Evolutionary conservation across 768 basidiomycete genomes (phyloP).

Genomic region (Hericium rajendrae): DNA sequence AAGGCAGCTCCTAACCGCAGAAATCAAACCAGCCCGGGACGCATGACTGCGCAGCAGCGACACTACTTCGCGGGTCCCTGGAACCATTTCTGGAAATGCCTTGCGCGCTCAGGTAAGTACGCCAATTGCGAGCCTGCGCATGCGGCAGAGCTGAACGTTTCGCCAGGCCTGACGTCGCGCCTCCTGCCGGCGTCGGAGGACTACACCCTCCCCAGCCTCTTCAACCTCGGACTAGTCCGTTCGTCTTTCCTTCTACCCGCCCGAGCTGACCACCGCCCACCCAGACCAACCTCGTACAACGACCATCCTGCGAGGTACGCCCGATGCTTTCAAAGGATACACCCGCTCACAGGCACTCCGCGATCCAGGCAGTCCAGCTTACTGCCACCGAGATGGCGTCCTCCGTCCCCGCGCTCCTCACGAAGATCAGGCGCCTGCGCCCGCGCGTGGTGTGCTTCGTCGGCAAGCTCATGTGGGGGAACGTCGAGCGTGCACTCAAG

Average conservation of each 20-base stretch:
- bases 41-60: conserved; percentile 55
- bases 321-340: background rate
- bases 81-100: conserved; percentile 76
- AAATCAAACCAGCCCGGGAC: conserved; percentile 44
- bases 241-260: background rate
- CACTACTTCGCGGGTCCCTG: conserved; percentile 74
- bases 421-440: conserved; percentile 44
- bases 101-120: conserved; percentile 48
- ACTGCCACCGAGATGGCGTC: conserved; percentile 39
- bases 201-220: conserved; percentile 43
- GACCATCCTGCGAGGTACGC: conserved; percentile 55
- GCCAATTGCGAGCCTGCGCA: too few relatives aligned
- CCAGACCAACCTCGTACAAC: conserved; percentile 71
- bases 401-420: conserved; percentile 47
- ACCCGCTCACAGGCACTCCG: background rate
- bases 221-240: conserved; percentile 58
- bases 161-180: conserved; percentile 46
- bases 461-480: conserved; percentile 57
- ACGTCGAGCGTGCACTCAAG: conserved; percentile 26
- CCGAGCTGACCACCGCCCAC: background rate
- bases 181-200: conserved; percentile 51
- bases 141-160: too few relatives aligned
- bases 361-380: conserved; percentile 43
- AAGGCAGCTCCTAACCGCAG: background rate
- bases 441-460: conserved; percentile 73